Evolutionary conservation across 73 alveolate genomes (phyloP).

Genomic region (Paramecium pentaurelia): DNA sequence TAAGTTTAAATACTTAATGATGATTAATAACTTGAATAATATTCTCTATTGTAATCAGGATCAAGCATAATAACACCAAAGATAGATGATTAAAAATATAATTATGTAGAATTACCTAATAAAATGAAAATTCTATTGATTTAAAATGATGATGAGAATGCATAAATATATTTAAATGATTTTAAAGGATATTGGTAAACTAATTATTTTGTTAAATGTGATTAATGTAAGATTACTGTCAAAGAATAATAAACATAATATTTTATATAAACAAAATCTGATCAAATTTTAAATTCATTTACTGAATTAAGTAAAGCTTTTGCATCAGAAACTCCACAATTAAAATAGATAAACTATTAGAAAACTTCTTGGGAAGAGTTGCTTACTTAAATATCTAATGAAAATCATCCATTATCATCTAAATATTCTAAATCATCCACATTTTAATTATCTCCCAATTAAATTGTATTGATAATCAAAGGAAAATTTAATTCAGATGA

Average conservation of each 20-base stretch:
- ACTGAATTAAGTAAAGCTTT: background rate
- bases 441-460: background rate
- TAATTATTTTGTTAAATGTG: constrained; percentile 18
- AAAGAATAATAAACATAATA: background rate
- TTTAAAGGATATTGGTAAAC: constrained; percentile 10
- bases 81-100: background rate
- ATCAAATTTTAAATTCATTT: background rate
- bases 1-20: background rate
- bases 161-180: background rate
- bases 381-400: background rate
- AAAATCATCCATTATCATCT: background rate
- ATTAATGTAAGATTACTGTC: background rate
- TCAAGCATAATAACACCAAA: background rate
- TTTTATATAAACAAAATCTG: background rate
- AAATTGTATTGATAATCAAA: background rate
- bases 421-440: background rate
- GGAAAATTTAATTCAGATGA: background rate
- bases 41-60: background rate
- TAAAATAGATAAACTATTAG: background rate
- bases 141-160: background rate
- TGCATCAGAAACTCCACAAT: background rate
- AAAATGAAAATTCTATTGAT: background rate
- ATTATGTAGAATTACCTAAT: background rate
- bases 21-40: background rate
- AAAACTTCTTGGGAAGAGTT: background rate